Evolutionary conservation across 2,329 filamentous ascomycete genomes (phyloP), one percentile per base, ranked within the genome.

Genomic region (Escovopsis sp.): DNA sequence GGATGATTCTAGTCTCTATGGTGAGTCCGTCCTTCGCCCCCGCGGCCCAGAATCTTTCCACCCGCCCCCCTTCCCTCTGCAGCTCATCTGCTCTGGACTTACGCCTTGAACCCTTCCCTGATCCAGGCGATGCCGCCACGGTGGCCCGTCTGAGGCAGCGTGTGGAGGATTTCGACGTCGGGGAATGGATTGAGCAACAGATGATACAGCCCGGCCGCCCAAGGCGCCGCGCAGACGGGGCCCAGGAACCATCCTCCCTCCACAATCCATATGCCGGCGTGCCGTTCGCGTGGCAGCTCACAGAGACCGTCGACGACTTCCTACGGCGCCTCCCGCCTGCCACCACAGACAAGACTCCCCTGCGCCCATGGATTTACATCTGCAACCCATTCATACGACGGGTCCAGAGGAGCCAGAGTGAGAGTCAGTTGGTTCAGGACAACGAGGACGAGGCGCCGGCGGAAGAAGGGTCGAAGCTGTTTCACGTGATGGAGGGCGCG

Each of bases 281-380:
- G 1, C 35, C 53, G 4, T 64, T 63, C 41, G 75, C 70, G 18
- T 75, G 77, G 62, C 78, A 79, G 51, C 61, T 76, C 19, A 60
- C 60, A 2, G 81, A 87, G 49, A 68, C 68, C 0, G 57, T 80
- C 2, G 55, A 70, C 7, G 65, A 68, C 1, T 92, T 93, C 45
- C 55, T 90, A 2, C 40, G 57, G 8, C 73, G 83, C 8, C 61
- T 87, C 0, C 78, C 79, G 0, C 81, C 84, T 0, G 66, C 68
- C 4, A 77, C 68, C 2, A 81, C 76, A 1, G 54, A 61, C 3
- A 51, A 57, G 4, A 55, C 53, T 1, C 47, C 47, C 0, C 45
- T 57, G 1, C 62, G 67, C 3, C 68, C 68, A 0, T 90, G 82
- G 79, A 83, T 93, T 33, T 85, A 70, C 60, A 70, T 81, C 29